These are phyloP conservation scores for Viola pubescens DNA, from an alignment of 441 rosid species.

Conservation along the genomic window DNA sequence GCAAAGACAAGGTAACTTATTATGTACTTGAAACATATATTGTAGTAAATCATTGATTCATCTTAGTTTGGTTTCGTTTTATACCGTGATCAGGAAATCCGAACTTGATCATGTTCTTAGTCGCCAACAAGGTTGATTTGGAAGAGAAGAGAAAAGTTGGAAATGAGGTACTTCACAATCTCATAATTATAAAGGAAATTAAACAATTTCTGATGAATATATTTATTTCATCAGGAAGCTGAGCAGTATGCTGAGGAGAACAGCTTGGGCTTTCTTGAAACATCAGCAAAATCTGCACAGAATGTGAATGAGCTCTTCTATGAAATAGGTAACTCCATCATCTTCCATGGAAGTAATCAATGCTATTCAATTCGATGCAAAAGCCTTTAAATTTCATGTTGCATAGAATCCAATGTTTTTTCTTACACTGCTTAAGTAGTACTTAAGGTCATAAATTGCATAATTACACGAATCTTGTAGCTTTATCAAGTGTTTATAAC, in stretches of 20 bases:
- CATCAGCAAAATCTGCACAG: conserved; percentile 73
- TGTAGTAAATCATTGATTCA: neutral
- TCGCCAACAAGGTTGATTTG: conserved; percentile 69
- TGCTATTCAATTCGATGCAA: too few species aligned
- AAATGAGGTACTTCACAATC: conserved; percentile 37
- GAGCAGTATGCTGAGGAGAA: conserved; percentile 67
- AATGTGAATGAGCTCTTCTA: conserved; percentile 83
- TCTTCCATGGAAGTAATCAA: neutral
- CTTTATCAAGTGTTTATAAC: conserved; percentile 4
- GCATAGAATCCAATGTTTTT: conserved; percentile 1
- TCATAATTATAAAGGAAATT: neutral
- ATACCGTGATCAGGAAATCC: conserved; percentile 45
- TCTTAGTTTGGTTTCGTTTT: neutral
- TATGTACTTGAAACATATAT: neutral
- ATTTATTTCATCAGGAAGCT: conserved; percentile 42
- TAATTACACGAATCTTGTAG: neutral
- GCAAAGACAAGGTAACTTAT: conserved; percentile 58
- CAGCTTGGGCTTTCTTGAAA: conserved; percentile 58
- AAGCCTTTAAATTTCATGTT: too few species aligned
- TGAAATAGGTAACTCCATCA: conserved; percentile 48
- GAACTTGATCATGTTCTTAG: conserved; percentile 58
- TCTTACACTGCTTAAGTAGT: neutral
- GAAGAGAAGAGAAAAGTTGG: conserved; percentile 52
- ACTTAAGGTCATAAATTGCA: neutral
- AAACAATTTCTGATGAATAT: neutral